These are phyloP conservation scores for Chlorella variabilis DNA, from an alignment of 163 green algal genomes.

Conservation along the genomic window DNA sequence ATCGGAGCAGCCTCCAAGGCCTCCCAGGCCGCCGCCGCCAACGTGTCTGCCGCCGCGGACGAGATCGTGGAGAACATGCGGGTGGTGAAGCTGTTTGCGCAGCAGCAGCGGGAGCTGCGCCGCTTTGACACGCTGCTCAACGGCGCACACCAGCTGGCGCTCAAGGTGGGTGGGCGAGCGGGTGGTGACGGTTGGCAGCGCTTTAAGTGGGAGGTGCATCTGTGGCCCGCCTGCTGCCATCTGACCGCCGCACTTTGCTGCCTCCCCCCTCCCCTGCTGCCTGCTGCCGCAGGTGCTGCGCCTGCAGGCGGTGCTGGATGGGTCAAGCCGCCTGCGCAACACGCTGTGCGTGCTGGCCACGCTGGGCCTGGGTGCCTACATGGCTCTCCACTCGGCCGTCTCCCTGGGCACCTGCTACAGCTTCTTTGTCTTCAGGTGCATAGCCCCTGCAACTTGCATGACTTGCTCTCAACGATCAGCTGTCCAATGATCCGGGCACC, in stretches of 20 bases:
- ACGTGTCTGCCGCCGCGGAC: slow-evolving; percentile 18
- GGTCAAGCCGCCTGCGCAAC: slow-evolving; percentile 42
- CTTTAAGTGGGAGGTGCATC: too few species aligned
- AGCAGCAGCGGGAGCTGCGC: slow-evolving; percentile 31
- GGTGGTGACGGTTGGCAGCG: too few species aligned
- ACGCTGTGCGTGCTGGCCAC: slow-evolving; percentile 47
- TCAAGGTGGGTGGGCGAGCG: slow-evolving; percentile 13
- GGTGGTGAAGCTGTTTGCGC: slow-evolving; percentile 43
- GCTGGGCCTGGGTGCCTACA: slow-evolving; percentile 39
- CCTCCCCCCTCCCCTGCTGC: too few species aligned
- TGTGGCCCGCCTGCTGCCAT: too few species aligned
- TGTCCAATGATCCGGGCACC: neutral
- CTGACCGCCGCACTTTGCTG: too few species aligned
- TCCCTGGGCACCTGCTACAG: slow-evolving; percentile 42
- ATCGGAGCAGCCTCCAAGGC: slow-evolving; percentile 31
- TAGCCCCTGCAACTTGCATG: neutral
- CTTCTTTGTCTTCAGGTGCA: slow-evolving; percentile 42
- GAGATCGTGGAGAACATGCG: slow-evolving; percentile 49
- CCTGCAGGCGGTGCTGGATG: slow-evolving; percentile 42
- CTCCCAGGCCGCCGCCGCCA: slow-evolving; percentile 25
- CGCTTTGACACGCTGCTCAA: slow-evolving; percentile 37
- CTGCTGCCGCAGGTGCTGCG: slow-evolving; percentile 3
- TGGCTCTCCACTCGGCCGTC: slow-evolving; percentile 34
- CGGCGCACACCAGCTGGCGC: neutral
- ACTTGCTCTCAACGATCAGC: too few species aligned